Conservation (phyloP, 371 early-diverging fungal genomes). For the Mucor plumbeus region DNA sequence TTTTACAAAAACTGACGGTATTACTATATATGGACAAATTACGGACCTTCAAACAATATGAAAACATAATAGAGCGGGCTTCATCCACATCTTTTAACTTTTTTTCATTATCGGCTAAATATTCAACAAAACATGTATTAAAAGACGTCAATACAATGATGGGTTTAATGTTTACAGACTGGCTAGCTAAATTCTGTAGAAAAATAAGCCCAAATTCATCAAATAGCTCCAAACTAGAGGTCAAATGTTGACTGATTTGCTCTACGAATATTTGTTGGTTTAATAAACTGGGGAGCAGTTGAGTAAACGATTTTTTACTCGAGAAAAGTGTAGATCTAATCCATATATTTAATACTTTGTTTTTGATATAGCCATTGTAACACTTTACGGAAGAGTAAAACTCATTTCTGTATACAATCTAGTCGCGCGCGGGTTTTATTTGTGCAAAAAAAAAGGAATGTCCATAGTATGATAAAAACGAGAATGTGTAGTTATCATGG, state of each 20-base stretch:
- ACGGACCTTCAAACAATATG: conserved; percentile 22
- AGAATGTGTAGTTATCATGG: neutral
- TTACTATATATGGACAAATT: conserved; percentile 10
- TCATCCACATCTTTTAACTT: neutral
- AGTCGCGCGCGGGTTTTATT: neutral
- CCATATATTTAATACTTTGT: neutral
- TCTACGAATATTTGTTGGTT: neutral
- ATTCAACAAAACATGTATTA: neutral
- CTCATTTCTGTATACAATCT: neutral
- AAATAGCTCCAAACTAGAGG: neutral
- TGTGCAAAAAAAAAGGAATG: neutral
- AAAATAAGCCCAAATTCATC: neutral
- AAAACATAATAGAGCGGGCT: conserved; percentile 10
- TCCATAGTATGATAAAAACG: neutral
- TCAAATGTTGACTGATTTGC: conserved; percentile 3
- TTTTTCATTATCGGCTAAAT: conserved; percentile 8
- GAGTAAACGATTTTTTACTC: neutral
- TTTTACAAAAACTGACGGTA: conserved; percentile 3
- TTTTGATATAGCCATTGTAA: neutral
- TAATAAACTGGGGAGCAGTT: neutral
- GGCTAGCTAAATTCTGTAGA: neutral
- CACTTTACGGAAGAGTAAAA: neutral
- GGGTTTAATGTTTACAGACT: neutral
- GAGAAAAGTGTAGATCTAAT: conserved; percentile 3
- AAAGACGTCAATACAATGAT: neutral